These are phyloP conservation scores for Apostasia shenzhenica DNA, from an alignment of 106 monocot species.

Conservation along the genomic window DNA sequence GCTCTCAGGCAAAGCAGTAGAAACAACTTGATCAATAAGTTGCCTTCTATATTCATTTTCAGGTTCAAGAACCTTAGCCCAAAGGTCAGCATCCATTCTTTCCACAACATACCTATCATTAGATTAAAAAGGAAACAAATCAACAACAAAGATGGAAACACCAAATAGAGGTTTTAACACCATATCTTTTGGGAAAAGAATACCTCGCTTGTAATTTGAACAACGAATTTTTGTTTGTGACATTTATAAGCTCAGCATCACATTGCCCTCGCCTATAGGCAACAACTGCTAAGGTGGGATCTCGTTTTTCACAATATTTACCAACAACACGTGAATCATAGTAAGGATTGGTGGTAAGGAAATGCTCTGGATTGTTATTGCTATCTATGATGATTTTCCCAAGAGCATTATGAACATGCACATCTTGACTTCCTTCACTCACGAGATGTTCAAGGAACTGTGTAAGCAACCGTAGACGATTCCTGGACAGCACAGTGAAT, in stretches of 20 bases:
- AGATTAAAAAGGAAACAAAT: constrained; percentile 7
- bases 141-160: neutral
- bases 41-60: constrained; percentile 94
- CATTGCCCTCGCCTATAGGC: constrained; percentile 96
- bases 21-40: constrained; percentile 93
- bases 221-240: constrained; percentile 91
- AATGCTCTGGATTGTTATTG: constrained; percentile 98
- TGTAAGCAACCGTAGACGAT: constrained; percentile 79
- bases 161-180: neutral
- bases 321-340: constrained; percentile 99
- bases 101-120: constrained; percentile 87
- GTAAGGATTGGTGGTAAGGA: constrained; percentile 92
- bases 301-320: constrained; percentile 96
- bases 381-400: constrained; percentile 98
- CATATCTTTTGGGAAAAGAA: neutral
- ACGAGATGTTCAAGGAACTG: constrained; percentile 98
- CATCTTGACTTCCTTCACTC: constrained; percentile 99
- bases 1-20: constrained; percentile 93
- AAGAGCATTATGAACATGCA: constrained; percentile 96
- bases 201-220: constrained; percentile 96
- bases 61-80: constrained; percentile 91
- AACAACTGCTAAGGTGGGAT: constrained; percentile 96
- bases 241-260: constrained; percentile 96
- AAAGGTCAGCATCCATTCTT: constrained; percentile 91
- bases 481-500: constrained; percentile 34